Percentiles rank a stretch among this genome's conserved stretches.
Evolutionary conservation across 108 stramenopile genomes (phyloP).

Genomic region (Phaeodactylum tricornutum): DNA sequence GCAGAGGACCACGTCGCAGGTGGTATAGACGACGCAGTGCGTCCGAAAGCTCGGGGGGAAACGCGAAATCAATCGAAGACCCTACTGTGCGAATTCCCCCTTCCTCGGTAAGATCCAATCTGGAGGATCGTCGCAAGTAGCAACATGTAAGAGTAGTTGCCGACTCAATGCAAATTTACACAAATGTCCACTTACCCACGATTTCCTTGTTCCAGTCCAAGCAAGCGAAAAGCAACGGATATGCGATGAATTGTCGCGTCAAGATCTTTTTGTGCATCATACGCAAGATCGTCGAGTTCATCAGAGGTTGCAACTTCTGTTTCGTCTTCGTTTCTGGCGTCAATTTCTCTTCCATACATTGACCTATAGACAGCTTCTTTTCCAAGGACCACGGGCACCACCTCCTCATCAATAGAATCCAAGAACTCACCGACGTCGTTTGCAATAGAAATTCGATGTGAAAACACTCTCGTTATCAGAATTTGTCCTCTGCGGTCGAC

Average conservation of each 20-base stretch:
- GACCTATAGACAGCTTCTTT: conserved; percentile 48
- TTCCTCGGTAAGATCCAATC: conserved; percentile 16
- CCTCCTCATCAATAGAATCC: conserved; percentile 30
- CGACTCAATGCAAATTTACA: too few relatives aligned
- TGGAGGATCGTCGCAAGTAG: too few relatives aligned
- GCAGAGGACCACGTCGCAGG: conserved; percentile 40
- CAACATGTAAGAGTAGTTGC: too few relatives aligned
- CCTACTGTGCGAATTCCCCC: conserved; percentile 9
- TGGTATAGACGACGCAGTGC: conserved; percentile 34
- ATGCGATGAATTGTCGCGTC: conserved; percentile 48
- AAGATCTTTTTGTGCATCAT: conserved; percentile 38
- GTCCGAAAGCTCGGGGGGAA: conserved; percentile 39
- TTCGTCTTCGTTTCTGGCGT: conserved; percentile 12
- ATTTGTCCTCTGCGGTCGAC: conserved; percentile 20
- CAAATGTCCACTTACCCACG: conserved; percentile 1
- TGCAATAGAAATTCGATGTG: conserved; percentile 28
- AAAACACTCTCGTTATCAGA: conserved; percentile 32
- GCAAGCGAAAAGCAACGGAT: conserved; percentile 42
- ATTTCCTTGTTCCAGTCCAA: conserved; percentile 33
- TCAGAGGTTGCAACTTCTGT: conserved; percentile 19
- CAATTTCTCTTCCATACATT: conserved; percentile 36
- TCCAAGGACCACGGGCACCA: conserved; percentile 37
- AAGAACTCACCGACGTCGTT: conserved; percentile 32
- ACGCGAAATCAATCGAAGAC: conserved; percentile 47
- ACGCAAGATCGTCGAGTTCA: conserved; percentile 31